Conservation (phyloP, 768 basidiomycete genomes). For the Tephrocybe rancida region DNA sequence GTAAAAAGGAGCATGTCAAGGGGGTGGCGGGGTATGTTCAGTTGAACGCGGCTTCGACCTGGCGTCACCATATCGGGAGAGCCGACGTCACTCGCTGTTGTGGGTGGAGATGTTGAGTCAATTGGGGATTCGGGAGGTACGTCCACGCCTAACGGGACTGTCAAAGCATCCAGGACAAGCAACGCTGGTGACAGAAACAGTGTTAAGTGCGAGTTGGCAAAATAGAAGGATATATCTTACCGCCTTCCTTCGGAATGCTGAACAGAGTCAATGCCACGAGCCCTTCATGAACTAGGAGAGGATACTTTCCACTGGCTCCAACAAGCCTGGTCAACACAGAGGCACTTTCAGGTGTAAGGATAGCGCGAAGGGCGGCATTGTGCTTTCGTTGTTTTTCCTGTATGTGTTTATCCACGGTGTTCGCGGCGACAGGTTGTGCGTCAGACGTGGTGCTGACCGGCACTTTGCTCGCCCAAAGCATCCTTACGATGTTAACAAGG, state of each 20-base stretch:
- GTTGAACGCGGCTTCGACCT: conserved; percentile 34
- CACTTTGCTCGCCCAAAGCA: conserved; percentile 65
- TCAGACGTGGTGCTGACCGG: conserved; percentile 24
- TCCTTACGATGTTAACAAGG: conserved; percentile 82
- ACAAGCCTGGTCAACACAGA: conserved; percentile 71
- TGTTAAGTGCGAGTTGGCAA: conserved; percentile 3
- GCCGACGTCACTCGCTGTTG: conserved; percentile 41
- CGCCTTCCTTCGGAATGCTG: conserved; percentile 63
- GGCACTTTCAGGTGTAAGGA: conserved; percentile 57
- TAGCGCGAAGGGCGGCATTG: conserved; percentile 51
- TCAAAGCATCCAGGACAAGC: conserved; percentile 63
- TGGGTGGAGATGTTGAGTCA: conserved; percentile 39
- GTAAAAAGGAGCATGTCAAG: conserved; percentile 70
- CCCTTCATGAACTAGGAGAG: conserved; percentile 87
- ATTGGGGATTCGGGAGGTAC: conserved; percentile 30
- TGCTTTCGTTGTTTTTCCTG: conserved; percentile 49
- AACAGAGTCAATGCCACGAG: conserved; percentile 82
- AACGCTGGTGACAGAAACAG: conserved; percentile 42
- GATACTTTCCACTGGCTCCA: conserved; percentile 76
- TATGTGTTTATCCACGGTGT: conserved; percentile 29
- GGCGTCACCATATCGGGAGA: conserved; percentile 51
- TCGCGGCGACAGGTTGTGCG: conserved; percentile 18
- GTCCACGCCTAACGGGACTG: conserved; percentile 50
- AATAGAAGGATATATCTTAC: conserved; percentile 41
- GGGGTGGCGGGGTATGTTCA: conserved; percentile 52